Evolutionary conservation across 768 basidiomycete genomes (phyloP).

Genomic region (Tricholoma terreum): DNA sequence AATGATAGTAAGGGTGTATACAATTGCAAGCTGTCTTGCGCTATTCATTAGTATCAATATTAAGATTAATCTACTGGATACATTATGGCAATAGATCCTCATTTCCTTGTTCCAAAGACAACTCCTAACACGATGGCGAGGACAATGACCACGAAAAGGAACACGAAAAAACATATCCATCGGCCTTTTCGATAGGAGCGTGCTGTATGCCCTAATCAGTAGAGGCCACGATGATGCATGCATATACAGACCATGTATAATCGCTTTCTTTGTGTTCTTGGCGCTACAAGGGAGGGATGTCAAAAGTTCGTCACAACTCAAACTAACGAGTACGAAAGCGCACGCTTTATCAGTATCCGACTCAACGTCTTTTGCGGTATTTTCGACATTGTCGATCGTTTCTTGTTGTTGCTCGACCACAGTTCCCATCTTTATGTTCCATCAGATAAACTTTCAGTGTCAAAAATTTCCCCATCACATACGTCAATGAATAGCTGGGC

Average conservation of each 20-base stretch:
- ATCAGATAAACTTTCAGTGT: background rate
- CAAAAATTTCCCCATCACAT: conserved; percentile 14
- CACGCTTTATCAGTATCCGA: conserved; percentile 71
- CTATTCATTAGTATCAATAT: too few species aligned
- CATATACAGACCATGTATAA: conserved; percentile 43
- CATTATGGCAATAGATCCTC: background rate
- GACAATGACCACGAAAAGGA: conserved; percentile 51
- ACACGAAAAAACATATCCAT: conserved; percentile 79
- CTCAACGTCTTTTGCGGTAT: conserved; percentile 59
- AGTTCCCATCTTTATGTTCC: conserved; percentile 60
- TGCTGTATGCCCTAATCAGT: conserved; percentile 32
- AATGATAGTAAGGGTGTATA: too few species aligned
- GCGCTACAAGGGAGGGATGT: conserved; percentile 36
- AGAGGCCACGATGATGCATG: conserved; percentile 8
- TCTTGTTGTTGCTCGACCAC: conserved; percentile 82
- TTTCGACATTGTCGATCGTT: conserved; percentile 60
- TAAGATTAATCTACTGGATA: too few species aligned
- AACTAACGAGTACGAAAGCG: conserved; percentile 16
- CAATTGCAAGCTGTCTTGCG: too few species aligned
- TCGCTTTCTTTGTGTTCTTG: conserved; percentile 62
- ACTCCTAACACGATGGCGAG: conserved; percentile 60
- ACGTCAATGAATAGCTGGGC: conserved; percentile 88
- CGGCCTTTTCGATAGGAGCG: conserved; percentile 73
- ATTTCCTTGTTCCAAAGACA: conserved; percentile 27
- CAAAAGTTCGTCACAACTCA: background rate